These are phyloP conservation scores for Epichloe gansuensis DNA, from an alignment of 2,329 filamentous ascomycete genomes.

Conservation along the genomic window DNA sequence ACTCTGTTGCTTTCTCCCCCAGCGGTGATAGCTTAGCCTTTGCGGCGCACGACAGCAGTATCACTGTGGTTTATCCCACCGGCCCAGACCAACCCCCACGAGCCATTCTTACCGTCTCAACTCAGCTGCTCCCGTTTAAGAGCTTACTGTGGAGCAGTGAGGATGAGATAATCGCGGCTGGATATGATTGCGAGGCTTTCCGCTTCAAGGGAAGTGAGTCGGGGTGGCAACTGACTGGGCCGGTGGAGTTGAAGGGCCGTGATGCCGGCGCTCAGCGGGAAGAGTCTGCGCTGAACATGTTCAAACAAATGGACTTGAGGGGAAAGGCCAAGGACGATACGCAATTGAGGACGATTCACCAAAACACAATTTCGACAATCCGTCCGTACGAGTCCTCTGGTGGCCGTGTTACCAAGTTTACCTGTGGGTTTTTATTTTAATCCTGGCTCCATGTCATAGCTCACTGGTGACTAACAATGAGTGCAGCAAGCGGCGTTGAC, in stretches of 20 bases:
- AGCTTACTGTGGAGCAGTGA: conserved; percentile 87
- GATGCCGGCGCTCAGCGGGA: conserved; percentile 55
- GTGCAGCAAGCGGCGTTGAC: conserved; percentile 64
- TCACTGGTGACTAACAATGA: conserved; percentile 15
- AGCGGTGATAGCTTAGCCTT: conserved; percentile 90
- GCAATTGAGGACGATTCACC: conserved; percentile 86
- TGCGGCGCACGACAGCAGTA: conserved; percentile 86
- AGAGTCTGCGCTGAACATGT: conserved; percentile 95
- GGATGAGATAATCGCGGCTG: conserved; percentile 86
- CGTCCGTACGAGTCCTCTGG: conserved; percentile 59
- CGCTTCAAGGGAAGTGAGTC: conserved; percentile 65
- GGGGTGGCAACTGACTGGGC: conserved; percentile 76
- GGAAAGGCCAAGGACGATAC: conserved; percentile 87
- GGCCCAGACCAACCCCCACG: conserved; percentile 80
- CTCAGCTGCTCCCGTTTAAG: conserved; percentile 83
- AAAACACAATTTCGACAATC: conserved; percentile 87
- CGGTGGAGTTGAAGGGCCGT: conserved; percentile 61
- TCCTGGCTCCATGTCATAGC: not conserved
- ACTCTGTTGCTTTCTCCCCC: conserved; percentile 85
- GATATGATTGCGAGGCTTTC: conserved; percentile 83
- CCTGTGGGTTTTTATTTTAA: conserved; percentile 51
- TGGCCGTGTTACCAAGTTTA: conserved; percentile 63
- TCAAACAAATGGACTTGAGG: conserved; percentile 96
- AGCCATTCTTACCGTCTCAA: conserved; percentile 82
- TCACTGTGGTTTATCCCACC: conserved; percentile 90